Percentiles rank a stretch among this genome's conserved stretches.
Evolutionary conservation across 1,284 basidiomycete species (phyloP).

Genomic region (Pseudozyma tsukubaensis): DNA sequence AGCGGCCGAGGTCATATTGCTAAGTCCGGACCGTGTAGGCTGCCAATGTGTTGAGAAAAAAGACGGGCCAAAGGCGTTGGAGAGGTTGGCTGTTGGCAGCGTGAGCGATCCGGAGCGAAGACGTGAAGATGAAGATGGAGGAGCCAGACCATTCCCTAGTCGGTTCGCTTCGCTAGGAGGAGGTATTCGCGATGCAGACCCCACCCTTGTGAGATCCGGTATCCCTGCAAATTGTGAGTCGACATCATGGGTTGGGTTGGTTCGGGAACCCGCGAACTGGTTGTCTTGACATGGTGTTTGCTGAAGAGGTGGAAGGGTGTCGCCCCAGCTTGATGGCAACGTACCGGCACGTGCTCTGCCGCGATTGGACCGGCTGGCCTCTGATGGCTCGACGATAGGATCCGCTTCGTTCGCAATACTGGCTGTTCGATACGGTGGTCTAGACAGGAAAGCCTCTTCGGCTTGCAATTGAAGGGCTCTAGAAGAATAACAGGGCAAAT

Average conservation of each 20-base stretch:
- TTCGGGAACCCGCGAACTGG: neutral
- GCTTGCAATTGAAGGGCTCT: slow-evolving; percentile 54
- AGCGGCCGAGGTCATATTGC: slow-evolving; percentile 38
- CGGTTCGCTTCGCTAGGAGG: neutral
- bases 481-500: too few species aligned
- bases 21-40: slow-evolving; percentile 45
- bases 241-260: neutral
- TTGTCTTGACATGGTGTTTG: slow-evolving; percentile 8
- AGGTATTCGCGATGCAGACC: slow-evolving; percentile 5
- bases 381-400: slow-evolving; percentile 33
- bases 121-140: slow-evolving; percentile 21
- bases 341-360: slow-evolving; percentile 59
- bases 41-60: slow-evolving; percentile 58
- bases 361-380: slow-evolving; percentile 19
- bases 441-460: slow-evolving; percentile 34
- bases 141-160: slow-evolving; percentile 4
- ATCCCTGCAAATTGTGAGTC: neutral
- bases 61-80: slow-evolving; percentile 53
- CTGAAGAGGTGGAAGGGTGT: slow-evolving; percentile 15
- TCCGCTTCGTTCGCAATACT: slow-evolving; percentile 50
- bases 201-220: slow-evolving; percentile 3
- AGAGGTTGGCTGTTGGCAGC: slow-evolving; percentile 37
- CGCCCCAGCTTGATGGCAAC: slow-evolving; percentile 57
- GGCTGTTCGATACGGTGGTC: slow-evolving; percentile 29
- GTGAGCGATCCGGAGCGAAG: slow-evolving; percentile 54